These are phyloP conservation scores for Pythium vanterpoolii DNA, from an alignment of 352 stramenopile genomes.

Conservation along the genomic window DNA sequence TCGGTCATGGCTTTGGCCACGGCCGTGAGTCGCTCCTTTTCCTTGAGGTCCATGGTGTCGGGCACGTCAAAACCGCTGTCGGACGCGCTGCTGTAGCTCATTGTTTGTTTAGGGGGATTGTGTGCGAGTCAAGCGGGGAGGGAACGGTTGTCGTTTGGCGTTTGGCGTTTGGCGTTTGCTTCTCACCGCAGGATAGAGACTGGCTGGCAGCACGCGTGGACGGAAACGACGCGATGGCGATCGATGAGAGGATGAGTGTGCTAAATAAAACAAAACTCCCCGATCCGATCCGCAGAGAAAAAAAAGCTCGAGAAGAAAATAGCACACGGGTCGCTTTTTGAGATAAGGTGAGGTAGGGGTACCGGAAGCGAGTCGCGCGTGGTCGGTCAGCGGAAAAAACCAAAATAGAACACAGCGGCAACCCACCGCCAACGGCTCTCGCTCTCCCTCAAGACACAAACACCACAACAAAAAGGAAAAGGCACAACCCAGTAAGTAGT, in stretches of 20 bases:
- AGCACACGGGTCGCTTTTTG: background rate
- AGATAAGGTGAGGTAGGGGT: background rate
- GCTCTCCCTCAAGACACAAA: background rate
- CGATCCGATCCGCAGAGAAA: background rate
- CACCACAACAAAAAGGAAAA: background rate
- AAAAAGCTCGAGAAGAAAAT: constrained; percentile 7
- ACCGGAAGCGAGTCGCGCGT: constrained; percentile 3
- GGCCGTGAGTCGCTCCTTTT: constrained; percentile 66
- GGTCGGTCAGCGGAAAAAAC: constrained; percentile 12
- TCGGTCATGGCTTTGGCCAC: constrained; percentile 82
- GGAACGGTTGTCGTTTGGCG: too few relatives aligned
- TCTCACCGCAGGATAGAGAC: constrained; percentile 2
- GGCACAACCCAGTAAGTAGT: background rate
- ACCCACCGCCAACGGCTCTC: constrained; percentile 10
- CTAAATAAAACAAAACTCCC: constrained; percentile 13
- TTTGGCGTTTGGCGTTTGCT: background rate
- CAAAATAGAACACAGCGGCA: constrained; percentile 13
- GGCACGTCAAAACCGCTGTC: constrained; percentile 3
- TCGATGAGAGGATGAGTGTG: background rate
- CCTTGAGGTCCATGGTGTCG: constrained; percentile 45
- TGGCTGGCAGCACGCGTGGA: background rate
- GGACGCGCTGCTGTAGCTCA: constrained; percentile 6
- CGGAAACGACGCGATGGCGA: background rate
- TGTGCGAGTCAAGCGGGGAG: background rate
- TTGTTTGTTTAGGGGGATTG: too few relatives aligned